A percentile compares a stretch with the other conserved stretches of the same genome.
Evolutionary conservation across 306 rosid species (phyloP).

Genomic region (Nissolia schottii): DNA sequence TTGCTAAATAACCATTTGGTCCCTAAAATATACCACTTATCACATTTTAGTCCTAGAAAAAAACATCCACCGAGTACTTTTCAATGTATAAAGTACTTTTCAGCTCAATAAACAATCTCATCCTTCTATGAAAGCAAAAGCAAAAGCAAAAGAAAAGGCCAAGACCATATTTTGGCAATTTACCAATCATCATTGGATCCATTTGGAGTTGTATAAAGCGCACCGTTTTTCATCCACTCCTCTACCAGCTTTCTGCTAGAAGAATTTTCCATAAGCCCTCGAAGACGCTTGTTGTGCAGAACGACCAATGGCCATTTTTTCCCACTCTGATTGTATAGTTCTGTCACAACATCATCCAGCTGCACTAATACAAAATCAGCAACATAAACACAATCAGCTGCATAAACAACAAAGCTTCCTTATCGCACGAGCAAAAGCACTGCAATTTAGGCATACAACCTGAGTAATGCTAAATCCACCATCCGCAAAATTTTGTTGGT

Average conservation of each 20-base stretch:
- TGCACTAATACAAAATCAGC: slow-evolving; percentile 40
- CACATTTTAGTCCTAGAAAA: background rate
- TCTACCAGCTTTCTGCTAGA: slow-evolving; percentile 53
- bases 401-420: background rate
- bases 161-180: slow-evolving; percentile 10
- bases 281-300: slow-evolving; percentile 68
- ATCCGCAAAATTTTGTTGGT: slow-evolving; percentile 91
- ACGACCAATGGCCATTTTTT: slow-evolving; percentile 82
- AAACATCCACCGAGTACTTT: background rate
- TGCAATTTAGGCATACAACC: slow-evolving; percentile 47
- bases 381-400: slow-evolving; percentile 32
- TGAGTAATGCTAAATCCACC: slow-evolving; percentile 80
- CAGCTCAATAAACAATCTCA: background rate
- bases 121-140: background rate
- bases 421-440: background rate
- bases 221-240: slow-evolving; percentile 74
- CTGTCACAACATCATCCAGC: slow-evolving; percentile 81
- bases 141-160: background rate
- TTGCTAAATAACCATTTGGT: background rate
- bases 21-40: background rate
- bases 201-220: slow-evolving; percentile 74
- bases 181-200: slow-evolving; percentile 98
- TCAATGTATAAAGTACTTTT: background rate
- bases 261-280: slow-evolving; percentile 61
- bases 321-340: slow-evolving; percentile 49